phyloP scores from a whole-genome alignment of 2,329 filamentous ascomycete genomes.

The Onygenales sp. region DNA sequence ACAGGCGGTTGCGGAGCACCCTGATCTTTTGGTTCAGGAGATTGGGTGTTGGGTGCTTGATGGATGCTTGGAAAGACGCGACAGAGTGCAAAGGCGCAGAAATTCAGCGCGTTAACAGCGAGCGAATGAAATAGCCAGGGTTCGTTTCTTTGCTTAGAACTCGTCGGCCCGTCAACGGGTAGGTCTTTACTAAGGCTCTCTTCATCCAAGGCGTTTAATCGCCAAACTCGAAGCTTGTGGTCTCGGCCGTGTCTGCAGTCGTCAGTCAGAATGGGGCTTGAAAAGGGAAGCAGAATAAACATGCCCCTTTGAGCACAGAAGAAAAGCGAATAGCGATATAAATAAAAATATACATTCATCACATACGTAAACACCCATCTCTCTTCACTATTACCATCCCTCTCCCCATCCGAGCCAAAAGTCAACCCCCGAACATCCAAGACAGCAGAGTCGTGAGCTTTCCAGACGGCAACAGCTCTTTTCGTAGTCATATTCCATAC shows the following conservation, averaged over 20 bases:
- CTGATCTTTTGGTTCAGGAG: neutral
- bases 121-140: conserved; percentile 83
- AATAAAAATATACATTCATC: neutral
- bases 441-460: conserved; percentile 68
- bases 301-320: conserved; percentile 1
- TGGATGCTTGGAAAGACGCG: conserved; percentile 15
- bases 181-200: conserved; percentile 52
- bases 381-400: conserved; percentile 7
- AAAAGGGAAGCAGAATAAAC: neutral
- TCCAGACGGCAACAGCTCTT: conserved; percentile 76
- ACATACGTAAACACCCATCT: conserved; percentile 75
- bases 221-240: conserved; percentile 78
- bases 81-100: conserved; percentile 71
- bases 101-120: conserved; percentile 87
- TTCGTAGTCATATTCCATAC: conserved; percentile 78
- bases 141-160: conserved; percentile 38
- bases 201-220: conserved; percentile 55
- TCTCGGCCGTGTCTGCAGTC: conserved; percentile 72
- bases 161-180: conserved; percentile 55
- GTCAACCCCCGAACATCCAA: conserved; percentile 66
- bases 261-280: neutral
- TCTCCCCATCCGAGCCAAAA: conserved; percentile 4
- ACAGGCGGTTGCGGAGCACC: conserved; percentile 28
- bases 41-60: neutral
- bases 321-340: conserved; percentile 7